Evolutionary conservation across 2,329 filamentous ascomycete species (phyloP).

Genomic region (Coniochaeta hoffmannii): DNA sequence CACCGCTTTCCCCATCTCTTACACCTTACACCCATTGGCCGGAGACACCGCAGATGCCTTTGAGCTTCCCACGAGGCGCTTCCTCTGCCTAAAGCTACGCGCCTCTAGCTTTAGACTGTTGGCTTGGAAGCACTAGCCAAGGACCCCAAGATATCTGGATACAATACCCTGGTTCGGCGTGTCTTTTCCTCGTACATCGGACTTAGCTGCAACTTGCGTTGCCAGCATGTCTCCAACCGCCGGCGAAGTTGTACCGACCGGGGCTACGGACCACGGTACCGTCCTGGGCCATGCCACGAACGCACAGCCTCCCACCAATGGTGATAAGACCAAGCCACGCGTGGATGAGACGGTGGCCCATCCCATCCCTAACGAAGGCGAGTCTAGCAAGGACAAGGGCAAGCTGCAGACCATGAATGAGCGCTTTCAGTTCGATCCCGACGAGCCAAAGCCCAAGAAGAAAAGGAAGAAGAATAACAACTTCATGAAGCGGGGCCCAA

Average conservation of each 20-base stretch:
- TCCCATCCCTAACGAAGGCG: not conserved
- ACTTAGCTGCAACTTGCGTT: too few species aligned
- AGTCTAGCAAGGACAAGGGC: not conserved
- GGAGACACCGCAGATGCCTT: not conserved
- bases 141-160: not conserved
- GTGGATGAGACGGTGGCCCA: not conserved
- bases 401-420: not conserved
- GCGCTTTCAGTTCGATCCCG: not conserved
- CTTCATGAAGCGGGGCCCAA: slow-evolving; percentile 28
- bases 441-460: slow-evolving; percentile 18
- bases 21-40: not conserved
- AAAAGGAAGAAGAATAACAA: slow-evolving; percentile 35
- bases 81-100: not conserved
- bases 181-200: not conserved
- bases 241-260: not conserved
- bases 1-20: not conserved
- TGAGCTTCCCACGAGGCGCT: not conserved
- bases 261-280: not conserved
- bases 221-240: not conserved
- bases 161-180: not conserved
- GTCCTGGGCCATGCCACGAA: not conserved
- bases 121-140: not conserved
- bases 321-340: not conserved
- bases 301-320: not conserved
- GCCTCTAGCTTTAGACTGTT: not conserved